phyloP scores from a whole-genome alignment of 2,329 filamentous ascomycete genomes.

The Diaporthe sp. region DNA sequence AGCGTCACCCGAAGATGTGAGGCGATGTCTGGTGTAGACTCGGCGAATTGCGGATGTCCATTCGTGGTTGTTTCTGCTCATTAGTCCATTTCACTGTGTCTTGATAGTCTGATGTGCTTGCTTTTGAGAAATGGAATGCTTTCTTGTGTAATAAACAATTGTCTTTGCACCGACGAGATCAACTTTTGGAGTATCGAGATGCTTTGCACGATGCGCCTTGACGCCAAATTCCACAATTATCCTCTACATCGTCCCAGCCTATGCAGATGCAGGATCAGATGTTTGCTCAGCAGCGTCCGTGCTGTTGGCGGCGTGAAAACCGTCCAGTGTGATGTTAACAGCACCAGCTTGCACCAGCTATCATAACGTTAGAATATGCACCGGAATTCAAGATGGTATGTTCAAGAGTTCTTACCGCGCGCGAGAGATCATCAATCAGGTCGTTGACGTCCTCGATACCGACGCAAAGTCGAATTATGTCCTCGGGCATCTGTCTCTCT shows the following conservation, averaged over 20 bases:
- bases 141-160: neutral
- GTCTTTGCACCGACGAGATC: slow-evolving; percentile 7
- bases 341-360: slow-evolving; percentile 94
- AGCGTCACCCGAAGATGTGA: slow-evolving; percentile 3
- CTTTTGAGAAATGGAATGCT: slow-evolving; percentile 9
- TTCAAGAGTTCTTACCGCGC: slow-evolving; percentile 77
- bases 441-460: slow-evolving; percentile 95
- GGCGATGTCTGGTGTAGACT: neutral
- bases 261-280: slow-evolving; percentile 10
- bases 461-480: slow-evolving; percentile 94
- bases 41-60: slow-evolving; percentile 3
- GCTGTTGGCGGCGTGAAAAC: slow-evolving; percentile 73
- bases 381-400: neutral
- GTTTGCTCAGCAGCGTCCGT: slow-evolving; percentile 66
- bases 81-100: slow-evolving; percentile 29
- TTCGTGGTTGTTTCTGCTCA: slow-evolving; percentile 7
- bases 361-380: neutral
- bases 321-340: slow-evolving; percentile 86
- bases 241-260: slow-evolving; percentile 4
- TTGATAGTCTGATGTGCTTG: slow-evolving; percentile 11
- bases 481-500: slow-evolving; percentile 93
- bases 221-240: slow-evolving; percentile 21
- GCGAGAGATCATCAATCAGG: slow-evolving; percentile 90
- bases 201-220: slow-evolving; percentile 38
- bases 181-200: slow-evolving; percentile 28